Base-by-base conservation (phyloP, 1,284 basidiomycete species). In the Rhodotorula sp. region DNA sequence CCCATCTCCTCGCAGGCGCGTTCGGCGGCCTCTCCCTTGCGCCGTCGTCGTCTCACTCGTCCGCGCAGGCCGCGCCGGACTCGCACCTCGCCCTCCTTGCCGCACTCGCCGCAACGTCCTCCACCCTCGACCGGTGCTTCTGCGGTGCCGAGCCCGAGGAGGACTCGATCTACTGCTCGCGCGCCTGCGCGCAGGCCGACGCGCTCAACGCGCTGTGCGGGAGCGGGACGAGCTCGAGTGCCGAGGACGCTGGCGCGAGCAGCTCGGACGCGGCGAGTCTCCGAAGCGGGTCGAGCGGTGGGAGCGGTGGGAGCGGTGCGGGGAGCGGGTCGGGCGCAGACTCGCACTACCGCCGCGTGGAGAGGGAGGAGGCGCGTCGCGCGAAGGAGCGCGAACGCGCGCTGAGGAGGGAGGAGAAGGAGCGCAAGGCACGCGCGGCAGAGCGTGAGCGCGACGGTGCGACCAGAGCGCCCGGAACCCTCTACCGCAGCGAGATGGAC, bases 91-190 rank as follows among this genome's bases (percentile, higher is more conserved):
- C 64, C 7, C 67, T 70, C 57, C 66, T 73, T 46, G 46, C 68
- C 0, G 67, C 66, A 12, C 60, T 75, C 32, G 62, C 62, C n/a
- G 62, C 62, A 9, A 50, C 46, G 10, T 62, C 68, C 3, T 57
- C 66, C 41, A 21, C 61, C 19, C 64, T 69, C 66, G 71, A 75
- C 58, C 48, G 29, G 4, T 76, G 75, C 64, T 76, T 76, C 63
- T 76, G 75, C 61, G 75, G 75, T 34, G 39, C 39, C 10, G 50
- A 37, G 0, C 61, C 66, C 48, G 72, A 76, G 41, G 72, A 71
- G 50, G 75, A 76, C 48, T 66, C 63, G 53, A 76, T 76, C 61
- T 76, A 76, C 61, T 76, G 75, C 68, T 57, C 58, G 15, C 50
- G 66, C 2, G 44, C 55, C 17, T 76, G 75, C 64, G 72, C 72